A percentile compares a stretch with the other conserved stretches of the same genome.
phyloP scores from a whole-genome alignment of 2,329 filamentous ascomycete genomes.

The Clonostachys byssicola region DNA sequence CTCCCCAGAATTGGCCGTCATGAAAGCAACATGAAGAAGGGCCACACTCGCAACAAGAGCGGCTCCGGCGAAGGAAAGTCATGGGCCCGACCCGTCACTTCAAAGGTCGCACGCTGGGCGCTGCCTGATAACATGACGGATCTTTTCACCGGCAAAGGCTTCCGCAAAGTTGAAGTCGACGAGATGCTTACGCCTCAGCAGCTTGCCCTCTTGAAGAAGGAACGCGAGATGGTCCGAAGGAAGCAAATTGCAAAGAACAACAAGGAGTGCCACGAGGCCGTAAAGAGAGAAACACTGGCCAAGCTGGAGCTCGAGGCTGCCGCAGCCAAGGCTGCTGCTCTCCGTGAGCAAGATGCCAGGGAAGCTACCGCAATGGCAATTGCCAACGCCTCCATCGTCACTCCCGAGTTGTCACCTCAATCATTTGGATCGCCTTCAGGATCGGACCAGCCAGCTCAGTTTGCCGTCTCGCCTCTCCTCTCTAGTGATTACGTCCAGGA shows the following conservation, averaged over 20 bases:
- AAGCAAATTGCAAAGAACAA: neutral
- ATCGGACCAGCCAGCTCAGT: too few species aligned
- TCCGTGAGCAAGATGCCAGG: neutral
- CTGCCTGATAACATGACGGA: constrained; percentile 54
- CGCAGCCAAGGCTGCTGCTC: neutral
- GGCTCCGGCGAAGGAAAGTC: too few species aligned
- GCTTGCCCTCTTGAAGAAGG: constrained; percentile 39
- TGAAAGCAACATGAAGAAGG: too few species aligned
- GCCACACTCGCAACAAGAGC: too few species aligned
- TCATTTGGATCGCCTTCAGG: neutral
- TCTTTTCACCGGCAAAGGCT: constrained; percentile 48
- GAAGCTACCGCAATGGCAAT: neutral
- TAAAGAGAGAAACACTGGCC: neutral
- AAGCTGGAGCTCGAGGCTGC: neutral
- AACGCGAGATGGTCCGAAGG: constrained; percentile 13
- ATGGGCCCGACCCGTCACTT: neutral
- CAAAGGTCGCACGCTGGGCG: constrained; percentile 38
- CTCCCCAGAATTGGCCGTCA: too few species aligned
- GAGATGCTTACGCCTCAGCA: constrained; percentile 54
- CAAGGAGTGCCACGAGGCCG: neutral
- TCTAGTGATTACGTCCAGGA: neutral
- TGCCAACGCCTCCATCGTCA: neutral
- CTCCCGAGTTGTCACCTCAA: neutral
- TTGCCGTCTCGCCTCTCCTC: too few species aligned
- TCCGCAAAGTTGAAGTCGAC: constrained; percentile 51